Evolutionary conservation across 192 early-diverging fungal genomes (phyloP), one percentile per base, ranked within the genome.

Genomic region (Coemansia sp.): DNA sequence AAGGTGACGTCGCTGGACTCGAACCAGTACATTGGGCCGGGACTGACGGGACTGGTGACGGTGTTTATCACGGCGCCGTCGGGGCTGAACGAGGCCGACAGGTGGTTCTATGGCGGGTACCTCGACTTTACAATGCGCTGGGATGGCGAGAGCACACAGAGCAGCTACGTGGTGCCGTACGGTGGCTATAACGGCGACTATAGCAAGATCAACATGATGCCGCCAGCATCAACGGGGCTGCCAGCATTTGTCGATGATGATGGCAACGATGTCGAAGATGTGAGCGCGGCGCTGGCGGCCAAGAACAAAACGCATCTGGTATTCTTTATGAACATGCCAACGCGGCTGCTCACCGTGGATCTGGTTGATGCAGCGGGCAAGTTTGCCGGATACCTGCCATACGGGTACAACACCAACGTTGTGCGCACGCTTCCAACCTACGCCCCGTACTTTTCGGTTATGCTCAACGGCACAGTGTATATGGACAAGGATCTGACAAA

Each of bases 81-180:
- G 8, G 64, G 60, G 0, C 53, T 80, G 23, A 22, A 42, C 4
- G 57, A 67, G 22, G 50, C 28, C 0, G 73, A 69, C n/a, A 53
- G 55, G 12, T 80, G 78, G 78, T 70, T 75, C 51, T 80, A 75
- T 23, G 68, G 78, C 28, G 78, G 78, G 0, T 75, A 61, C 28
- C 20, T 72, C 25, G 49, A 62, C 34, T 59, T 76, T 41, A 65
- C 42, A 14, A 17, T 64, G 6, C 31, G 28, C 12, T 68, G 60
- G 65, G 58, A 62, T 0, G 32, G 48, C 15, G 58, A 49, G 5
- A 29, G 5, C 4, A 14, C 8, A 0, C 17, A 7, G 7, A 43
- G 15, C 2, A 51, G 25, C 25, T 40, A 58, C 25, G 48, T 46
- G n/a, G 51, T 80, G 25, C 78, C 78, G 0, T 80, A 75, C 58